Conservation (phyloP, 2,329 filamentous ascomycete species). For the Aureobasidium lini region DNA sequence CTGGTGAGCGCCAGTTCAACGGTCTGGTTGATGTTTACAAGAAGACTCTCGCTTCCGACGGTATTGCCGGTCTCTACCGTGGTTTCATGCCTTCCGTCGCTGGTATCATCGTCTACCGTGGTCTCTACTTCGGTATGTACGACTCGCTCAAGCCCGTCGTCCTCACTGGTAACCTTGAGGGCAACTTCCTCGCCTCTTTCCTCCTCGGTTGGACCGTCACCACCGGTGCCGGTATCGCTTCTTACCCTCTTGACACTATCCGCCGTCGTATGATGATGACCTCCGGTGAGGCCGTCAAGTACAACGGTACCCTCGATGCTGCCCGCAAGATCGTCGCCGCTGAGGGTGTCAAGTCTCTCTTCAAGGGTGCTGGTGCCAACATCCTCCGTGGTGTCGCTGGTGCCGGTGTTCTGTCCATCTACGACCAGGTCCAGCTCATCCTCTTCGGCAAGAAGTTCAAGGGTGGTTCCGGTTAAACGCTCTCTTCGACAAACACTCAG, state of each 20-base stretch:
- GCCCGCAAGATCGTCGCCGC: conserved; percentile 93
- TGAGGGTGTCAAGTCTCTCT: conserved; percentile 97
- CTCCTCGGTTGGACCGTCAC: conserved; percentile 97
- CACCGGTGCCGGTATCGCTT: conserved; percentile 99
- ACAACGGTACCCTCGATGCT: conserved; percentile 93
- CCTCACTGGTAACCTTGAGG: conserved; percentile 82
- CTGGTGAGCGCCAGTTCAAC: conserved; percentile 99
- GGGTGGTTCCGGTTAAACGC: conserved; percentile 38
- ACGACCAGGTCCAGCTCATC: conserved; percentile 98
- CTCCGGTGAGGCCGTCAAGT: conserved; percentile 94
- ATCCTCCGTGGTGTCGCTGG: conserved; percentile 99
- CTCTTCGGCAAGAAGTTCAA: conserved; percentile 99
- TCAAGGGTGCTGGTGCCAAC: conserved; percentile 99
- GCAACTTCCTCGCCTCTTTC: conserved; percentile 99
- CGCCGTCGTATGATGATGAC: conserved; percentile 99
- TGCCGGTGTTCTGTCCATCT: conserved; percentile 99
- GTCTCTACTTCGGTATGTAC: conserved; percentile 99
- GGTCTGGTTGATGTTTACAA: conserved; percentile 99
- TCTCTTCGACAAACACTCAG: conserved; percentile 6
- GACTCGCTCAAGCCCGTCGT: conserved; percentile 99
- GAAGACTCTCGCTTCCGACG: conserved; percentile 98
- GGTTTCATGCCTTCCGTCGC: conserved; percentile 99
- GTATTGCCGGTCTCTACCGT: conserved; percentile 99
- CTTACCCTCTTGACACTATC: conserved; percentile 99
- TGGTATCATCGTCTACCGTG: conserved; percentile 99